Evolutionary conservation across 352 stramenopile species (phyloP), one percentile per base, ranked within the genome.

Genomic region (Phytophthora nicotianae): DNA sequence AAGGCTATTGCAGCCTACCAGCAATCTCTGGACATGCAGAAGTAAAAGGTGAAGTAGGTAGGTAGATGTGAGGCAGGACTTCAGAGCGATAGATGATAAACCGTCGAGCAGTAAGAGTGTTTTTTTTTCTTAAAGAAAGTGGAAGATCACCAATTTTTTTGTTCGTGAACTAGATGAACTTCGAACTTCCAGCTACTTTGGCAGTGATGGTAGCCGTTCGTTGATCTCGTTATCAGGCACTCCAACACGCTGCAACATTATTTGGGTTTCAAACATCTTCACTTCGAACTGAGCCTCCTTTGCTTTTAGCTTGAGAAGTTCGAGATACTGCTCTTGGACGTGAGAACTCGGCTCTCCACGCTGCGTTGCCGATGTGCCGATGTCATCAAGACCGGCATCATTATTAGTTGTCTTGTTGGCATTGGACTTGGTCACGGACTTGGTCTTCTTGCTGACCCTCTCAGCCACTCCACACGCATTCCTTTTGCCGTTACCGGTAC

Each of bases 1-100:
- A 88, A 88, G 45, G 87, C 87, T 47, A 94, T 95, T 50, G 77
- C 83, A 46, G 87, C 87, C 32, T 95, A 95, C 59, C 85, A 95
- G 64, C 86, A 87, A 50, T 93, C 87, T 14, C 58, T 95, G 50
- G 77, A 87, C 67, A 85, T 89, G 68, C 80, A 90, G 50, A 80
- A 80, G 60, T 80, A 68, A 63, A 23, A 64, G 42, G n/a, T 46
- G 38, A 29, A 57, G 63, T 65, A 72, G 52, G 62, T 68, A 68
- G 55, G 56, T 68, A 61, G 62, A 63, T 71, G 57, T 68, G 53
- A 27, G 41, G 47, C 26, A 68, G 16, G 27, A 48, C 37, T 50
- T 46, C 43, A 60, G 53, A 70, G 45, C 10, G 57, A 67, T 62
- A 71, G 63, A 67, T 66, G 55, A 60, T 58, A 26, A 50, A 45